Evolutionary conservation across 1,284 basidiomycete species (phyloP), one percentile per base, ranked within the genome.

Genomic region (Cryptococcus amylolentus): DNA sequence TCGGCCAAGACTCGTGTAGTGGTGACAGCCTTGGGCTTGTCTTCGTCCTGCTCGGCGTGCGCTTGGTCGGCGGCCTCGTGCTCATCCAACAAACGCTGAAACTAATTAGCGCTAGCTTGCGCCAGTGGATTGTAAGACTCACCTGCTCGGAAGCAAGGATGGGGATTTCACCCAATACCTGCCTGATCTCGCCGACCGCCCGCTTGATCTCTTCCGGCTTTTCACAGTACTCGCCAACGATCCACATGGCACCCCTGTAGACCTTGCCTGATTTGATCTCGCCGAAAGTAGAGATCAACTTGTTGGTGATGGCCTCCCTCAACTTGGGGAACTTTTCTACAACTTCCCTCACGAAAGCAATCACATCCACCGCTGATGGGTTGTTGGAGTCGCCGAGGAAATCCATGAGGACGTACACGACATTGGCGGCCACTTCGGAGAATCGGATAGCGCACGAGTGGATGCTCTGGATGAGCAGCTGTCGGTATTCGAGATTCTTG

Each of bases 201-300:
- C 79, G 81, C 58, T 86, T 82, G 63, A 96, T 89, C 58, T 89
- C 88, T 54, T 75, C 61, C 14, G 57, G 55, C 31, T 80, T 80
- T 51, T 87, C 85, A 47, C 88, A 86, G 70, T 98, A 99, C 79
- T 99, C 96, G 64, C 95, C 96, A 13, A 98, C 84, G 64, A 99
- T 98, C 95, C 95, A 99, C 55, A 98, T 83, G 12, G 97, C 86
- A 5, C 96, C 95, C 13, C 95, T 86, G 82, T 91, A 98, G 37
- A 98, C 95, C 77, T 98, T 98, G 61, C 94, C 95, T 16, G 90
- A 94, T 78, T 95, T 94, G 81, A 99, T 93, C 54, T 92, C 89
- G 48, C 82, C 73, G 52, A 98, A 87, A 0, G 92, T 91, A 48
- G 85, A 80, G 49, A 89, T 85, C 47, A 98, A 85, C 72, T 91